Base-by-base conservation (phyloP, 1,284 basidiomycete genomes). In the Pseudozyma sp. region DNA sequence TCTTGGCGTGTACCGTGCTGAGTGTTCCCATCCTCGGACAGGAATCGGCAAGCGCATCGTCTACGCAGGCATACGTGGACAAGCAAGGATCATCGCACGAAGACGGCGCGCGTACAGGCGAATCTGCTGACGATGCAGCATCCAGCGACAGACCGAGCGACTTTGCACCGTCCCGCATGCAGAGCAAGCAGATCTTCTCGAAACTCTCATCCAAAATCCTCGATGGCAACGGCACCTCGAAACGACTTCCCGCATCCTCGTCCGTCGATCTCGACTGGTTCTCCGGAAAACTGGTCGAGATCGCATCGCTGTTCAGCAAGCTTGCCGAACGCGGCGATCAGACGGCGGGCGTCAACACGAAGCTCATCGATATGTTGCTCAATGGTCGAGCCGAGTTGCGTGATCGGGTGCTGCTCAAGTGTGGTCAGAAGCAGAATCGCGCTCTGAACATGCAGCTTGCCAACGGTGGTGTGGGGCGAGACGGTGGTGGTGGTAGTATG, bases 231-330 rank as follows among this genome's bases (percentile, higher is more conserved):
- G 46, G 24, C 53, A 46, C 34, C 14, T 46, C 50, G 2, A 10
- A n/a, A 1, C 40, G 51, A 4, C 14, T 59, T 0, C 55, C 67
- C 0, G 53, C 40, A 2, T 56, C 56, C 1, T 44, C 51, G 8
- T 44, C 47, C 17, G 47, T 65, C 9, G 68, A 70, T 17, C 50
- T 70, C 19, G 58, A 70, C 39, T 70, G 58, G 68, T 65, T 70
- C 17, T 54, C 42, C 4, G 46, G 54, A 16, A 64, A 58, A n/a
- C 46, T 70, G 5, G 48, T 70, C n/a, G 62, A 70, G 35, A 65
- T 58, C 13, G 57, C 57, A 0, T 39, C 45, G 16, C 42, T 70
- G 14, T 70, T 65, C 37, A 30, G 24, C 19, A 60, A 58, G 31
- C 35, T 70, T 4, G 68, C 62, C 8, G 58, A 65, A 16, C 40